phyloP scores from a whole-genome alignment of 805 yeast genomes.

The Candida gorgasii region DNA sequence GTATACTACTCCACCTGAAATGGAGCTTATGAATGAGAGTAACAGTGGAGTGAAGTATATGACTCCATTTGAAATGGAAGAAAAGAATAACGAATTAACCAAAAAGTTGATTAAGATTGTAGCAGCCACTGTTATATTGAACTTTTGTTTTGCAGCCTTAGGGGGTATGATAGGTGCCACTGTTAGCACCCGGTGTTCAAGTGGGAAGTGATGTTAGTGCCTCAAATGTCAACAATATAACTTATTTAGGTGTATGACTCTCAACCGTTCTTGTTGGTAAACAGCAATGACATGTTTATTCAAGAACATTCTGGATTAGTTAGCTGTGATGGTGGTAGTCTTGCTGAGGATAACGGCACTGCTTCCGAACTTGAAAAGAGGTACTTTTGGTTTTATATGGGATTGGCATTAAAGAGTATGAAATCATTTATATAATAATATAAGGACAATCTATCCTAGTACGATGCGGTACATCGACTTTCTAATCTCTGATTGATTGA shows the following conservation, averaged over 20 bases:
- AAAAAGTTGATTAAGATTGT: not conserved
- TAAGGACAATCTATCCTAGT: no score
- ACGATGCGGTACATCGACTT: no score
- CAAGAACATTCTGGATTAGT: not conserved
- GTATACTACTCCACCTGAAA: no score
- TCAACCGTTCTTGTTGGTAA: not conserved
- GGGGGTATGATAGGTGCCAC: slow-evolving; percentile 4
- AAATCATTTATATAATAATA: no score
- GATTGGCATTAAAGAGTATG: no score
- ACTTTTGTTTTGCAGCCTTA: not conserved
- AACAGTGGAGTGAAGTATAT: slow-evolving; percentile 1
- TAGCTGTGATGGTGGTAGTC: not conserved
- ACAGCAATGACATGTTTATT: not conserved
- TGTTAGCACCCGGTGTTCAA: no score
- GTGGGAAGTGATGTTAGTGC: no score
- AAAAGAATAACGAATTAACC: slow-evolving; percentile 1
- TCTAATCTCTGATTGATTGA: no score
- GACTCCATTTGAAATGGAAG: not conserved
- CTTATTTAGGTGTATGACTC: not conserved
- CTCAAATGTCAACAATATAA: not conserved
- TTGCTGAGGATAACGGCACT: not conserved
- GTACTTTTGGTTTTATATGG: no score
- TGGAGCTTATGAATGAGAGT: not conserved
- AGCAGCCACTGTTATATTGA: slow-evolving; percentile 1
- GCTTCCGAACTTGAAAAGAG: not conserved